Base-by-base conservation (phyloP, 2,329 filamentous ascomycete genomes). In the Lomentospora prolificans region DNA sequence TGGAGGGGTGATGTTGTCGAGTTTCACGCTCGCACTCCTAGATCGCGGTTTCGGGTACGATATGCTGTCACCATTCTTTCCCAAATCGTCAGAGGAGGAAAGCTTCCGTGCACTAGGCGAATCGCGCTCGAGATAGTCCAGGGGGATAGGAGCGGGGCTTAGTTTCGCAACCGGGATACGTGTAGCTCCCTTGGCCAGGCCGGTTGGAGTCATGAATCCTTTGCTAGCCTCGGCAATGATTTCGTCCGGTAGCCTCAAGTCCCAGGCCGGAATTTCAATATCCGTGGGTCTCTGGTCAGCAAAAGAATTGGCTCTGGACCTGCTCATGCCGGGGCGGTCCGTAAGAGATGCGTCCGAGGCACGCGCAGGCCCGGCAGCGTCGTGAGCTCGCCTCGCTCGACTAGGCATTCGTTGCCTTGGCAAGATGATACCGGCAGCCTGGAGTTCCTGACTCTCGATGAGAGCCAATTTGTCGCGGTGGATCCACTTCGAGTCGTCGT, bases 151-250 rank as follows among this genome's bases (percentile, higher is more conserved):
- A 19, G 83, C 79, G 2, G 88, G 87, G 66, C 89, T 96, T 12
- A 80, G 75, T 63, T 89, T 91, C 28, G 90, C 84, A 36, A 97
- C 78, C 1, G 94, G 94, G 66, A 99, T 96, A 55, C 89, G 84
- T 48, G 92, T 96, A 73, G 72, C 81, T 73, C 75, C 80, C 71
- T 78, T 86, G 64, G 67, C 77, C 60, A 67, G 72, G 61, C 62
- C 79, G 70, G 70, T 80, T 64, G 72, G 69, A 62, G 75, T 68
- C 63, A 75, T 80, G 60, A 81, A 82, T 55, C 70, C 65, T 51
- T 74, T 73, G 41, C 71, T 72, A 65, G 80, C 70, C 67, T 80
- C 76, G 62, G 82, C 74, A 48, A 86, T 84, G 59, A 89, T 86
- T 66, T 96, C 90, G 62, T 91, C 88, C 2, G 88, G 86, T 19